A percentile compares a stretch with the other conserved stretches of the same genome.
Evolutionary conservation across 352 stramenopile species (phyloP).

Genomic region (Globisporangium nunn): DNA sequence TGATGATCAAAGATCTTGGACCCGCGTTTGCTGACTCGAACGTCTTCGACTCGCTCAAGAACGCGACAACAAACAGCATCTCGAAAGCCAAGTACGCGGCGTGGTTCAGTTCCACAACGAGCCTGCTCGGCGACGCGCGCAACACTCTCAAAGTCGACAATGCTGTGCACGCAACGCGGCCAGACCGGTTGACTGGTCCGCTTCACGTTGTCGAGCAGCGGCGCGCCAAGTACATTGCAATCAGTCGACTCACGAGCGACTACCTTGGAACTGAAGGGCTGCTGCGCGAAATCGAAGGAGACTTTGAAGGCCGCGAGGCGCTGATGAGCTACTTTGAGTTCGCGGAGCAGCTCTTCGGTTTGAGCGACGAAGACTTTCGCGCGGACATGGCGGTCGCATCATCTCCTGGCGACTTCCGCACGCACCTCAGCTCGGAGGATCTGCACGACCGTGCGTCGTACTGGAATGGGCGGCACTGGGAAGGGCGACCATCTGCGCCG

Average conservation of each 20-base stretch:
- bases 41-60: constrained; percentile 34
- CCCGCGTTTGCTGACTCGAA: constrained; percentile 28
- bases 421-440: constrained; percentile 32
- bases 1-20: constrained; percentile 65
- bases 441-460: constrained; percentile 62
- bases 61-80: constrained; percentile 29
- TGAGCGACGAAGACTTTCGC: constrained; percentile 40
- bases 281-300: constrained; percentile 64
- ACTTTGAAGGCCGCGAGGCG: constrained; percentile 73
- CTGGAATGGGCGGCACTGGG: constrained; percentile 78
- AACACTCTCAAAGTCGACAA: constrained; percentile 89
- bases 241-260: constrained; percentile 88
- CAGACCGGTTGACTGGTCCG: constrained; percentile 89
- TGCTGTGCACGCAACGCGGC: constrained; percentile 85
- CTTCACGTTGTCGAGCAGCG: constrained; percentile 85
- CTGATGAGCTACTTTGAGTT: constrained; percentile 71
- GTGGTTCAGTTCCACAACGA: constrained; percentile 61
- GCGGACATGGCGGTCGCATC: constrained; percentile 2
- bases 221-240: constrained; percentile 91
- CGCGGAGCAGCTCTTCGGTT: constrained; percentile 59
- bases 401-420: constrained; percentile 26
- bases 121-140: constrained; percentile 40
- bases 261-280: constrained; percentile 79
- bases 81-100: constrained; percentile 35
- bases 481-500: constrained; percentile 57